Conservation (phyloP, 2,329 filamentous ascomycete species). For the Grosmannia serpens region DNA sequence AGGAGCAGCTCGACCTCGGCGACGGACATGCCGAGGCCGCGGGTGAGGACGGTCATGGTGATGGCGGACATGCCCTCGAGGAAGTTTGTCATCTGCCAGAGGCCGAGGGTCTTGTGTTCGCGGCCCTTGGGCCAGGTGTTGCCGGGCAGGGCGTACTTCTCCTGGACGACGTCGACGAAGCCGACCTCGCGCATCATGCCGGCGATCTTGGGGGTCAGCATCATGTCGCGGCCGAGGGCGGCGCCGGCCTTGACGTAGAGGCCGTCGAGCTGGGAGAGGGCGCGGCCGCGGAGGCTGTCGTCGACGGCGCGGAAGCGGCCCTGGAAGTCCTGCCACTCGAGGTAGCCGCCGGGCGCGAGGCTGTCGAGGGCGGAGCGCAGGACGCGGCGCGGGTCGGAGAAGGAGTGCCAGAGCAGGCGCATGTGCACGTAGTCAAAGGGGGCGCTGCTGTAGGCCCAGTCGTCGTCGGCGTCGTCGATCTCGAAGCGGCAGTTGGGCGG, state of each 20-base stretch:
- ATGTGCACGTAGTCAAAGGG: slow-evolving; percentile 50
- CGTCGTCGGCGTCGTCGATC: slow-evolving; percentile 47
- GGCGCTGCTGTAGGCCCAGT: slow-evolving; percentile 30
- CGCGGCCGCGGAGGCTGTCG: slow-evolving; percentile 19
- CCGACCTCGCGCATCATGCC: slow-evolving; percentile 18
- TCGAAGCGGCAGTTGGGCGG: slow-evolving; percentile 53
- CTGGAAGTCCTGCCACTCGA: slow-evolving; percentile 25
- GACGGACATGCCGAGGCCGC: slow-evolving; percentile 15
- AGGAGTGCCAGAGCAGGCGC: slow-evolving; percentile 20
- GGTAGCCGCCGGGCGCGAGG: slow-evolving; percentile 22
- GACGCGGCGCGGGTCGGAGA: slow-evolving; percentile 7
- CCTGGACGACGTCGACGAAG: slow-evolving; percentile 19
- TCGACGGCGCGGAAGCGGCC: slow-evolving; percentile 20
- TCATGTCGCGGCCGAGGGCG: slow-evolving; percentile 20
- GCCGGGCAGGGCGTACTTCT: slow-evolving; percentile 16
- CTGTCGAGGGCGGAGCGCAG: slow-evolving; percentile 20
- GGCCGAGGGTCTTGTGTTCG: slow-evolving; percentile 17
- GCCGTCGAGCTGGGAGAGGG: slow-evolving; percentile 19
- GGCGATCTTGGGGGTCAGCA: slow-evolving; percentile 18
- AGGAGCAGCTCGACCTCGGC: slow-evolving; percentile 16
- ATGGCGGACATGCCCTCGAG: slow-evolving; percentile 17
- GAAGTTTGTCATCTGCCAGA: slow-evolving; percentile 20
- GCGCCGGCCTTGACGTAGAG: slow-evolving; percentile 17
- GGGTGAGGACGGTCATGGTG: slow-evolving; percentile 16
- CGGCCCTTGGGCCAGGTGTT: slow-evolving; percentile 19